phyloP scores from a whole-genome alignment of 495 filamentous ascomycete genomes.

The Elasticomyces elasticus region DNA sequence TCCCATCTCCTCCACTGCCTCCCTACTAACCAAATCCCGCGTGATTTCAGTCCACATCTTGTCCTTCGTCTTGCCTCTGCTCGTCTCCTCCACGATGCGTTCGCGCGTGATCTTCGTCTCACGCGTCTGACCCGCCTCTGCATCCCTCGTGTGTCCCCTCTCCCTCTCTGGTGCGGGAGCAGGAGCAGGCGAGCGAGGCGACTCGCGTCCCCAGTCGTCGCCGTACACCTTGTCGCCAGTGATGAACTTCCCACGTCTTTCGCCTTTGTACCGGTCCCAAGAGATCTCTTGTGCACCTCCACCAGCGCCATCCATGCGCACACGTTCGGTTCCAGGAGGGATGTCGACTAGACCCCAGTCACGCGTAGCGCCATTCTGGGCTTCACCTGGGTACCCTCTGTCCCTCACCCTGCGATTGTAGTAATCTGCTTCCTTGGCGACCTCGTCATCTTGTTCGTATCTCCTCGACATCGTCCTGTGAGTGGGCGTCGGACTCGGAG shows the following conservation, averaged over 20 bases:
- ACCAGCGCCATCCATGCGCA: slow-evolving; percentile 63
- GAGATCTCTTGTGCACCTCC: slow-evolving; percentile 57
- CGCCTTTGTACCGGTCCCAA: slow-evolving; percentile 68
- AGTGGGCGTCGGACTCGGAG: neutral
- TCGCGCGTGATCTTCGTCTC: slow-evolving; percentile 6
- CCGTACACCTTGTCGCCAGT: slow-evolving; percentile 38
- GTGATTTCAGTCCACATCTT: slow-evolving; percentile 96
- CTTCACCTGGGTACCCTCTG: slow-evolving; percentile 55
- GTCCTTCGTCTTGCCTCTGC: slow-evolving; percentile 38
- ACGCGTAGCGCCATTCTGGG: slow-evolving; percentile 53
- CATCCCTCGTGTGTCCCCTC: neutral
- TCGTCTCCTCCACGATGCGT: slow-evolving; percentile 6
- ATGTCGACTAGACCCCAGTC: slow-evolving; percentile 74
- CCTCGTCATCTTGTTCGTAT: slow-evolving; percentile 24
- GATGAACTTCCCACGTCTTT: slow-evolving; percentile 58
- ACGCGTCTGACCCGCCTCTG: neutral
- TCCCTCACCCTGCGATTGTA: slow-evolving; percentile 52
- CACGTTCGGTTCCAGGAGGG: slow-evolving; percentile 64
- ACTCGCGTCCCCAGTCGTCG: slow-evolving; percentile 22
- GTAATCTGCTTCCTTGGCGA: slow-evolving; percentile 53
- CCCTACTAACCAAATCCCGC: slow-evolving; percentile 77
- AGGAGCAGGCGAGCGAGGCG: neutral
- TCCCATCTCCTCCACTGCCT: slow-evolving; percentile 74
- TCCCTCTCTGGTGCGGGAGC: slow-evolving; percentile 1
- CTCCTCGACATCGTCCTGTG: neutral